Base-by-base conservation (phyloP, 768 basidiomycete genomes). In the Gloeopeniophorella convolvens region DNA sequence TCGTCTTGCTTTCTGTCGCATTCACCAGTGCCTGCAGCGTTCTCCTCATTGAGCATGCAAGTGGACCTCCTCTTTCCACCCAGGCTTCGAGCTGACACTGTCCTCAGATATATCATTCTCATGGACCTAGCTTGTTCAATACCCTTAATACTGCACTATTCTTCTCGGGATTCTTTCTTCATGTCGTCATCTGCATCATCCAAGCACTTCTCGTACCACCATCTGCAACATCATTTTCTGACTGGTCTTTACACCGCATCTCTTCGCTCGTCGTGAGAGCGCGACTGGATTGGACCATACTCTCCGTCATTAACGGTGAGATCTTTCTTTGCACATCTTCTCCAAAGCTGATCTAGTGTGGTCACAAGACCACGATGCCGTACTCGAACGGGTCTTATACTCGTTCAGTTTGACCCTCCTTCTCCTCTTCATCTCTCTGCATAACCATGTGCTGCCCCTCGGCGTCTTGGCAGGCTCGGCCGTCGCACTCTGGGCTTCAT, bases 281-380 rank as follows among this genome's bases (percentile, higher is more conserved):
- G 32, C 18, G 32, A 34, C 45, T 56, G 18, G 54, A 57, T 32
- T 41, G 50, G 40, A 26, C 39, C 12, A 28, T 34, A 26, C 42
- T 58, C n/a, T 45, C 46, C 26, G 28, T 56, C 26, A 49, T 57
- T 27, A 39, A 42, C 37, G 33, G 55, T 56, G 46, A 32, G 43
- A 18, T 16, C 32, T 18, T 18, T 47, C 15, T 11, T n/a, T 37
- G 5, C 47, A 8, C 28, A 24, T 50, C 39, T 45, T 32, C 26
- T 42, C 8, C 5, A 5, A 42, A 21, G 9, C 45, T 46, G 15
- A 35, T 31, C 27, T 28, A n/a, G 3, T 40, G 13, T 34, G 3
- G 27, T 23, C 30, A 11, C n/a, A 31, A 72, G 72, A 63, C 31
- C 61, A 64, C 43, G 65, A 63, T 45, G 62, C 66, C 16, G 51